Conservation (phyloP, 2,329 filamentous ascomycete species). For the Ceratocystis smalleyi region DNA sequence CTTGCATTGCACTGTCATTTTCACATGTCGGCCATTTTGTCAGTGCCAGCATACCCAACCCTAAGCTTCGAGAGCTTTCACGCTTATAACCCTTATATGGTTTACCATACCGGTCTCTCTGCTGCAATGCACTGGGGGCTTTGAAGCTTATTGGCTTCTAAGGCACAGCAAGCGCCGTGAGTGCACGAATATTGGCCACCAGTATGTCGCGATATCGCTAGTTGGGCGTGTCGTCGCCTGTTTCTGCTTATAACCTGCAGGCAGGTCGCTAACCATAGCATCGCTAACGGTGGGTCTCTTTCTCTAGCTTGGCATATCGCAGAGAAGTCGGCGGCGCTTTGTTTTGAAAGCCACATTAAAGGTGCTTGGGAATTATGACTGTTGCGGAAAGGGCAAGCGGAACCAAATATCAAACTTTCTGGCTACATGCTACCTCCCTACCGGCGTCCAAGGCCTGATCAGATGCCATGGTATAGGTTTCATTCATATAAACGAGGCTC, state of each 20-base stretch:
- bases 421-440: too few relatives aligned
- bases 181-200: conserved; percentile 25
- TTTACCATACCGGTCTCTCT: too few relatives aligned
- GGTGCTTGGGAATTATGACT: background rate
- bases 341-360: background rate
- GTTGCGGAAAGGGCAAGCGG: background rate
- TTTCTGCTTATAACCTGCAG: conserved; percentile 30
- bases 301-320: conserved; percentile 30
- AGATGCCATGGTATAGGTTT: too few relatives aligned
- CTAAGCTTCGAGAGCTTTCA: background rate
- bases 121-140: background rate
- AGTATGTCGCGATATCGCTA: conserved; percentile 28
- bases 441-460: too few relatives aligned
- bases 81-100: background rate
- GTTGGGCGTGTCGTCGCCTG: conserved; percentile 24
- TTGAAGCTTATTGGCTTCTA: background rate
- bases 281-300: conserved; percentile 27
- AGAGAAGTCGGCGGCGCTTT: conserved; percentile 28
- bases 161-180: background rate
- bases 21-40: background rate
- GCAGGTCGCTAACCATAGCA: conserved; percentile 30
- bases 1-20: background rate
- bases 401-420: too few relatives aligned
- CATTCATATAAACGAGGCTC: too few relatives aligned
- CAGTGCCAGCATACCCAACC: too few relatives aligned